These are phyloP conservation scores for Biscogniauxia marginata DNA, from an alignment of 2,329 filamentous ascomycete species.

Conservation along the genomic window DNA sequence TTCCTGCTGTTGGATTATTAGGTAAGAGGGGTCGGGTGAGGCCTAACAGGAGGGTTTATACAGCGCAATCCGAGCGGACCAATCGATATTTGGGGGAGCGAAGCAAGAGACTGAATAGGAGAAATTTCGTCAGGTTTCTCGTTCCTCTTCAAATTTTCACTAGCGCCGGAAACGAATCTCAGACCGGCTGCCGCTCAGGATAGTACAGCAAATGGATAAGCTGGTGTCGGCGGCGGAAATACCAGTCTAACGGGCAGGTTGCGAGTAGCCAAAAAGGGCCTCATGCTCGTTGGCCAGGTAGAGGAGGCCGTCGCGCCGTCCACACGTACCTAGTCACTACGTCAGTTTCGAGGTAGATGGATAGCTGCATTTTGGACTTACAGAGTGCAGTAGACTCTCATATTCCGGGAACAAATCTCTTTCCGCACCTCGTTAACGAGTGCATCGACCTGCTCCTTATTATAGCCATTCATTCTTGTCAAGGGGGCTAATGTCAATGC, in stretches of 20 bases:
- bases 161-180: slow-evolving; percentile 12
- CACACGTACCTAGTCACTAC: slow-evolving; percentile 25
- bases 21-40: not conserved
- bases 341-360: slow-evolving; percentile 16
- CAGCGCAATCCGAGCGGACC: not conserved
- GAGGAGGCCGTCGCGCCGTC: slow-evolving; percentile 26
- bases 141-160: slow-evolving; percentile 5
- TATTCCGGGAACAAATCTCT: slow-evolving; percentile 67
- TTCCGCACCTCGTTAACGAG: slow-evolving; percentile 62
- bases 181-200: slow-evolving; percentile 13
- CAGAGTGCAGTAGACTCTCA: slow-evolving; percentile 74
- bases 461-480: slow-evolving; percentile 62
- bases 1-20: not conserved
- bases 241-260: slow-evolving; percentile 17
- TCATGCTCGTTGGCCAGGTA: slow-evolving; percentile 27
- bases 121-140: not conserved
- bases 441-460: slow-evolving; percentile 58
- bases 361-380: slow-evolving; percentile 46
- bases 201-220: slow-evolving; percentile 5
- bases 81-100: not conserved
- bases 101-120: not conserved
- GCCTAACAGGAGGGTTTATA: no score
- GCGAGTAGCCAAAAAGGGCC: slow-evolving; percentile 13
- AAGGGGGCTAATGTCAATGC: slow-evolving; percentile 73
- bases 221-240: slow-evolving; percentile 16